phyloP scores from a whole-genome alignment of 2,329 filamentous ascomycete genomes.

The Fusarium zealandicum region DNA sequence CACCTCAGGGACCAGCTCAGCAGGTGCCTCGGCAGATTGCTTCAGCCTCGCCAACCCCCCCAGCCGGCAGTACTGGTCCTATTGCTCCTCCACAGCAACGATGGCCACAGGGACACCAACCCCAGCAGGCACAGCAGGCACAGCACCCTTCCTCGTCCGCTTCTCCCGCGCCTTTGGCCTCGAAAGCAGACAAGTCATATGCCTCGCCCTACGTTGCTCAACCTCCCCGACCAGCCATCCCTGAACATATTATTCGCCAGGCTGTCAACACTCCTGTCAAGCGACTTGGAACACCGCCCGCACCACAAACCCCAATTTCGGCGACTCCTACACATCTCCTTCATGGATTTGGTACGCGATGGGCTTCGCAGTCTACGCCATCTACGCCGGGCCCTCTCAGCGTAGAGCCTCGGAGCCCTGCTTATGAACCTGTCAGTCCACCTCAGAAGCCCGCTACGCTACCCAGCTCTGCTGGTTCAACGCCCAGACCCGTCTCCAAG shows the following conservation, averaged over 20 bases:
- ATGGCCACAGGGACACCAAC: conserved; percentile 44
- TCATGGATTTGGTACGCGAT: conserved; percentile 61
- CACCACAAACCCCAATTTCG: conserved; percentile 48
- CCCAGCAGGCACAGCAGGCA: conserved; percentile 43
- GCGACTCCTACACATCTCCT: conserved; percentile 42
- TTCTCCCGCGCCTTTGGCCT: conserved; percentile 36
- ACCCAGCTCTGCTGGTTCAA: conserved; percentile 44
- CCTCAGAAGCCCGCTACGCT: conserved; percentile 51
- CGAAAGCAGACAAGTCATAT: conserved; percentile 42
- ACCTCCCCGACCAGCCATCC: conserved; percentile 48
- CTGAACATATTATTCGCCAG: conserved; percentile 53
- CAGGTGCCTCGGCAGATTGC: conserved; percentile 44
- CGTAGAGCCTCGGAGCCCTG: conserved; percentile 57
- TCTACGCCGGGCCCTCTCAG: conserved; percentile 59
- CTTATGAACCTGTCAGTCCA: conserved; percentile 67
- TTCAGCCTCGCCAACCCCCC: conserved; percentile 43
- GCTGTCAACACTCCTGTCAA: conserved; percentile 47
- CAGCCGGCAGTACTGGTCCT: conserved; percentile 31
- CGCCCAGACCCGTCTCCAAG: conserved; percentile 38
- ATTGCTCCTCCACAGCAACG: conserved; percentile 45
- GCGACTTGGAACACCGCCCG: conserved; percentile 42
- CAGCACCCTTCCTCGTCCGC: conserved; percentile 40
- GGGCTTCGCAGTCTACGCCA: conserved; percentile 63
- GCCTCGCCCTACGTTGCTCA: conserved; percentile 44
- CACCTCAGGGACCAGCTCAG: conserved; percentile 40